A percentile compares a stretch with the other conserved stretches of the same genome.
Conservation (phyloP, 1,284 basidiomycete species). For the Rhodotorula sp. region DNA sequence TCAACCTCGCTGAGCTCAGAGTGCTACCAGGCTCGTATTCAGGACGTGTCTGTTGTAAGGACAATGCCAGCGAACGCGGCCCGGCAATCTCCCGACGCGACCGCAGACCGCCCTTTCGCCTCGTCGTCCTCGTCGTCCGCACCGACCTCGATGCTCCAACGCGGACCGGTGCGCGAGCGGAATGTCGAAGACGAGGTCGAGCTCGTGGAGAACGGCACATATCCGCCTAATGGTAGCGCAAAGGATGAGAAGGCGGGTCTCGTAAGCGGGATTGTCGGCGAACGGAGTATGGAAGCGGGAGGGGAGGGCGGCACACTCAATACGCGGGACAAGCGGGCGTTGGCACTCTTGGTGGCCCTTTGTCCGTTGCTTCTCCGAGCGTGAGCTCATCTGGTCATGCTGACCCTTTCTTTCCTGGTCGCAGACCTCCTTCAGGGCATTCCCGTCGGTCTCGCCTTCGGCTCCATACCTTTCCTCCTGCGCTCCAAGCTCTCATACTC, state of each 20-base stretch:
- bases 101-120: not conserved
- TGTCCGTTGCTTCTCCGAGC: constrained; percentile 60
- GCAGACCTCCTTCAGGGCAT: constrained; percentile 89
- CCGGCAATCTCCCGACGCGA: not conserved
- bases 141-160: constrained; percentile 22
- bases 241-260: not conserved
- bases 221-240: not conserved
- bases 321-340: constrained; percentile 69
- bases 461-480: constrained; percentile 94
- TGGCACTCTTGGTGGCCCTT: constrained; percentile 80
- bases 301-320: constrained; percentile 10
- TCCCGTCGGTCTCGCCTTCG: constrained; percentile 72
- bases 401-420: not conserved
- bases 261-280: not conserved
- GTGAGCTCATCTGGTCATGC: not conserved
- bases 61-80: no score
- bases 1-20: no score
- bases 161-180: constrained; percentile 5
- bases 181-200: constrained; percentile 29
- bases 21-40: no score
- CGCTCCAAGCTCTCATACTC: constrained; percentile 94
- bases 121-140: not conserved
- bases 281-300: not conserved
- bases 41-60: no score
- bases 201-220: constrained; percentile 23